A percentile compares a stretch with the other conserved stretches of the same genome.
These are phyloP conservation scores for Talaromyces borbonicus DNA, from an alignment of 495 filamentous ascomycete species.

Conservation along the genomic window DNA sequence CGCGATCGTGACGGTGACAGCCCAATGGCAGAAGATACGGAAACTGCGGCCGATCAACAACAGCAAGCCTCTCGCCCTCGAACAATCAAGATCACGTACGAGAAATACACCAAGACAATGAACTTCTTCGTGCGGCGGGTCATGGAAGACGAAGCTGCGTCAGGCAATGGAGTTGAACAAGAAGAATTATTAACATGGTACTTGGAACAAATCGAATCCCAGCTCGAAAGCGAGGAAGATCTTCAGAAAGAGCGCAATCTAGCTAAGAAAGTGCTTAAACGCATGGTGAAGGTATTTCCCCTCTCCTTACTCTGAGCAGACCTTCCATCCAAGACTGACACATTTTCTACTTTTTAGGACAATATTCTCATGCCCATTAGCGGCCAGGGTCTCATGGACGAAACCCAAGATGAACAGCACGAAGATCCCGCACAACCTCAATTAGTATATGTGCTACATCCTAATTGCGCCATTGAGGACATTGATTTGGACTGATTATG, in stretches of 20 bases:
- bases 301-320: not conserved
- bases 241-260: slow-evolving; percentile 64
- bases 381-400: slow-evolving; percentile 67
- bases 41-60: slow-evolving; percentile 30
- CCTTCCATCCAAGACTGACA: not conserved
- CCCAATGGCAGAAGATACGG: slow-evolving; percentile 51
- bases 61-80: slow-evolving; percentile 25
- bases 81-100: slow-evolving; percentile 87
- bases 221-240: slow-evolving; percentile 72
- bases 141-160: slow-evolving; percentile 59
- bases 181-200: slow-evolving; percentile 86
- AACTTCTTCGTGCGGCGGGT: slow-evolving; percentile 75
- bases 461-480: slow-evolving; percentile 82
- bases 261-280: slow-evolving; percentile 81
- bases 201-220: slow-evolving; percentile 82
- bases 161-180: slow-evolving; percentile 82
- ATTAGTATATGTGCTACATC: slow-evolving; percentile 84
- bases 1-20: slow-evolving; percentile 58
- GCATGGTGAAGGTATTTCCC: slow-evolving; percentile 83
- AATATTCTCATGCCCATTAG: slow-evolving; percentile 86
- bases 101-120: slow-evolving; percentile 86
- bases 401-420: slow-evolving; percentile 39
- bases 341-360: slow-evolving; percentile 47
- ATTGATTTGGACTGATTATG: slow-evolving; percentile 16
- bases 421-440: slow-evolving; percentile 27